A percentile compares a stretch with the other conserved stretches of the same genome.
Evolutionary conservation across 441 rosid genomes (phyloP).

Genomic region (Erodium moschatum): DNA sequence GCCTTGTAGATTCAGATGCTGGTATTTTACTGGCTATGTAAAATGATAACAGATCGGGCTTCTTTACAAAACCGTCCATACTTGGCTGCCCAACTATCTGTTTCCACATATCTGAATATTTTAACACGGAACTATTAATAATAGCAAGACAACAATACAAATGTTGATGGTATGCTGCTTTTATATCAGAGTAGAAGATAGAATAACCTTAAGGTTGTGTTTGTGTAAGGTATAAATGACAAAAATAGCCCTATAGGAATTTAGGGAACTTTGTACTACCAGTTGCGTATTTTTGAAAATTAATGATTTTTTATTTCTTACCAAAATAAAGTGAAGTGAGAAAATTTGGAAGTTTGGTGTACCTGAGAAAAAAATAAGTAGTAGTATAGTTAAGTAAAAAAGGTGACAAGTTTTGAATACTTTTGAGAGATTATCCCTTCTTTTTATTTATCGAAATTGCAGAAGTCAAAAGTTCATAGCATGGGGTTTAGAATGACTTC

Average conservation of each 20-base stretch:
- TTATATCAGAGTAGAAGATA: background rate
- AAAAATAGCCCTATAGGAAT: too few species aligned
- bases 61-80: conserved; percentile 57
- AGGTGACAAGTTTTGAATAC: too few species aligned
- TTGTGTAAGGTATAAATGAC: background rate
- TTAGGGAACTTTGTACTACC: too few species aligned
- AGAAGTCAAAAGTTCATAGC: background rate
- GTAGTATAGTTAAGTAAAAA: too few species aligned
- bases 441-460: too few species aligned
- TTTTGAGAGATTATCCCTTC: too few species aligned
- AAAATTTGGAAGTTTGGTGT: too few species aligned
- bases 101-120: conserved; percentile 80
- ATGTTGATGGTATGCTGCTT: background rate
- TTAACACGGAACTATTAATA: conserved; percentile 10
- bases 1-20: conserved; percentile 67
- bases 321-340: too few species aligned
- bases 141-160: background rate
- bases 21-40: conserved; percentile 89
- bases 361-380: too few species aligned
- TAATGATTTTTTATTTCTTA: too few species aligned
- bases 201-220: background rate
- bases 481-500: background rate
- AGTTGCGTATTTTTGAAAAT: too few species aligned
- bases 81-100: conserved; percentile 62
- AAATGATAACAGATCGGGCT: conserved; percentile 78